These are phyloP conservation scores for Zalerion maritima DNA, from an alignment of 495 filamentous ascomycete species.

Conservation along the genomic window DNA sequence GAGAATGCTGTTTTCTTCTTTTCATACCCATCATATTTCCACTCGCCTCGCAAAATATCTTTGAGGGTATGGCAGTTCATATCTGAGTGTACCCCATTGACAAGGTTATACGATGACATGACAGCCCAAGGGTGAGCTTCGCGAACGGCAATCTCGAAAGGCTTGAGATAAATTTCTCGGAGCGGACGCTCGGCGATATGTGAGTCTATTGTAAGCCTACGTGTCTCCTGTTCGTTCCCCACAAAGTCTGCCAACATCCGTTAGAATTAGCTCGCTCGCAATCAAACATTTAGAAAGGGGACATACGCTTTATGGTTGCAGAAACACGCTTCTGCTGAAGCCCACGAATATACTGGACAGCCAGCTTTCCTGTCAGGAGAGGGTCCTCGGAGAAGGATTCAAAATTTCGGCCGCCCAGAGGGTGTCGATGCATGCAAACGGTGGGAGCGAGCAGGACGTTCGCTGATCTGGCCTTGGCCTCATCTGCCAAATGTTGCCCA, in stretches of 20 bases:
- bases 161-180: conserved; percentile 68
- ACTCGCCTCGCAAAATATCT: conserved; percentile 62
- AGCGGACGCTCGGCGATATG: conserved; percentile 58
- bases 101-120: conserved; percentile 77
- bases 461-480: conserved; percentile 57
- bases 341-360: conserved; percentile 57
- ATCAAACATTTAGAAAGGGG: neutral
- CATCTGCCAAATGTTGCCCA: conserved; percentile 58
- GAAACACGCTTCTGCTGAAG: conserved; percentile 62
- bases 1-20: too few relatives aligned
- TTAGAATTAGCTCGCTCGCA: conserved; percentile 13
- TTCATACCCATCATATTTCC: conserved; percentile 57
- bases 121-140: conserved; percentile 64
- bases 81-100: conserved; percentile 66
- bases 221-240: conserved; percentile 72
- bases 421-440: conserved; percentile 69
- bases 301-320: conserved; percentile 61
- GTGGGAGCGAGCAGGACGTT: conserved; percentile 67
- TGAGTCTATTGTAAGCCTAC: conserved; percentile 57
- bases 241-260: conserved; percentile 47
- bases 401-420: conserved; percentile 71
- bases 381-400: conserved; percentile 83
- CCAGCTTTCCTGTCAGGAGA: conserved; percentile 58
- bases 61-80: conserved; percentile 56
- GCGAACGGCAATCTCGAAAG: conserved; percentile 70